Evolutionary conservation across 2,329 filamentous ascomycete species (phyloP), one percentile per base, ranked within the genome.

Genomic region (Alternaria alternata): DNA sequence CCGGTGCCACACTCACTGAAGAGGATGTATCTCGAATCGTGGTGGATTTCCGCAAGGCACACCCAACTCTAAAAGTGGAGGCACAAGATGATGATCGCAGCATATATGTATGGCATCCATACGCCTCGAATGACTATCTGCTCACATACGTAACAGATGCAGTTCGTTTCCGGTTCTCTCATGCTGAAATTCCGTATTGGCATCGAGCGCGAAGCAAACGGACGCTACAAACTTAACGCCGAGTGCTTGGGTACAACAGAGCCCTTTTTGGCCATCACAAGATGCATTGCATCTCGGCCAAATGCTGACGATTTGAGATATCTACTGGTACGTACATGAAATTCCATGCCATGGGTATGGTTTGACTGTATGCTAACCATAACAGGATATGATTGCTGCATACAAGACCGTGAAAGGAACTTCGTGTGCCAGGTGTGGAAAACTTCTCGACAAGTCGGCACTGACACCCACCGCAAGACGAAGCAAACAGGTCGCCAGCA

Each of bases 301-400:
- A 63, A 69, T 2, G 20, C 70, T 51, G 73, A 75, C 34, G 71
- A 78, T 60, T 56, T 80, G 38, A 66, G 61, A 34, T 65, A 72
- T 65, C 54, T 78, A 16, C 61, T 80, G 71, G 77, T 79, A 71
- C 52, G 71, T 64, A n/a, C 28, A 42, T 14, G 11, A 43, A 4
- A 26, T 14, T 22, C 4, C 18, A 6, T 39, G 12, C 14, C 14
- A 30, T 34, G 16, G 36, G 5, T 2, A 49, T 26, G n/a, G 18
- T 43, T n/a, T 22, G 36, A 34, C 42, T 41, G 20, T 14, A 62
- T 59, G 41, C 64, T 76, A 51, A 66, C 16, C 30, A 38, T 32
- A 38, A 30, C 57, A 79, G 77, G 71, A 78, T 59, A 80, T 80
- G 78, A 76, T 80, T 61, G 70, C 70, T 32, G 73, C 76, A n/a